These are phyloP conservation scores for Plasmodium inui DNA, from an alignment of 169 alveolate genomes.

Conservation along the genomic window DNA sequence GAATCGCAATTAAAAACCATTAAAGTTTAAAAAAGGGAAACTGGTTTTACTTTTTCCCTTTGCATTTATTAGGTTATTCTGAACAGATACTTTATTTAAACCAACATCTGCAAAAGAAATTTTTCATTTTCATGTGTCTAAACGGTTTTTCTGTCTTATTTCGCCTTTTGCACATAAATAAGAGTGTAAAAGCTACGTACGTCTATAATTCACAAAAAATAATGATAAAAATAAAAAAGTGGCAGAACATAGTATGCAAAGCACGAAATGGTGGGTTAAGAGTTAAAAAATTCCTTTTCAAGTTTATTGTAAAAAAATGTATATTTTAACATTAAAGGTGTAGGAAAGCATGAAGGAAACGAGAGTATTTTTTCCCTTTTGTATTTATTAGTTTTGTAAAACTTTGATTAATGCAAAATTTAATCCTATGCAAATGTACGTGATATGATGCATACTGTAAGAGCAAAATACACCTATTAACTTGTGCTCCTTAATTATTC, in stretches of 20 bases:
- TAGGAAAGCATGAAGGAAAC: not conserved
- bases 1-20: not conserved
- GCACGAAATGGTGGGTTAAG: not conserved
- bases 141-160: not conserved
- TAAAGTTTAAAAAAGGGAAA: not conserved
- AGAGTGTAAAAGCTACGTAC: not conserved
- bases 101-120: not conserved
- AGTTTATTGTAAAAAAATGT: not conserved
- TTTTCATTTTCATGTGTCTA: not conserved
- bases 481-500: conserved; percentile 13
- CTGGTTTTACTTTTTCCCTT: not conserved
- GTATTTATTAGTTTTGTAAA: not conserved
- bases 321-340: not conserved
- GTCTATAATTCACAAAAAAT: not conserved
- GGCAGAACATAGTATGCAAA: not conserved
- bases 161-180: not conserved
- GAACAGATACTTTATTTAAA: not conserved
- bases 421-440: not conserved
- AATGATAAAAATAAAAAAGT: not conserved
- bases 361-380: not conserved
- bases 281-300: not conserved
- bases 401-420: not conserved
- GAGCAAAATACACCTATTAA: conserved; percentile 10
- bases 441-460: not conserved
- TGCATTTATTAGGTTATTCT: not conserved